Evolutionary conservation across 306 rosid genomes (phyloP), one percentile per base, ranked within the genome.

Genomic region (Cicer chorassanicum): DNA sequence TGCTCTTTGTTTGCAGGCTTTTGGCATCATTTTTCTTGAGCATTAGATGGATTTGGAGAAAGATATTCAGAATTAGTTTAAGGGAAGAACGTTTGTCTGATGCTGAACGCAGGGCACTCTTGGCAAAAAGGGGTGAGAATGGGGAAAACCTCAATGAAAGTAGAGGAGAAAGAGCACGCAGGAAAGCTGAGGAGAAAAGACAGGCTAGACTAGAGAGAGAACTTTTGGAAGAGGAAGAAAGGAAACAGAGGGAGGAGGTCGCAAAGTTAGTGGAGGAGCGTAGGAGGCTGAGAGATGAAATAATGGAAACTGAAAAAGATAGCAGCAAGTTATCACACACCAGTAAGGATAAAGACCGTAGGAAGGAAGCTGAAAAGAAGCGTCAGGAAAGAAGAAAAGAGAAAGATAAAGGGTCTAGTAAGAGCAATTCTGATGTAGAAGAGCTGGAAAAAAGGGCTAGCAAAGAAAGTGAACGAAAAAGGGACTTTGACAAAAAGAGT

Each of bases 161-260:
- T 69, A 86, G 91, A 83, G 97, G 88, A 71, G 98, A 90, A 78
- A 93, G 81, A 48, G 93, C 98, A 11, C 95, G 98, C 54, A 85
- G 97, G 67, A 93, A 93, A 84, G 98, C 97, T 11, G 98, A 93
- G 73, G 98, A 93, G 89, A 93, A 90, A 84, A 87, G 88, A 78
- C 97, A 89, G 73, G 98, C 98, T 82, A 95, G 97, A 85, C 42
- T 95, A 79, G 99, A 92, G 91, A 95, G 42, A 85, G 99, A 92
- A 78, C 93, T 89, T 66, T 80, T 86, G 85, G 98, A 95, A 87
- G 99, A 95, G 88, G 99, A 95, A 83, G 99, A 95, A 81, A 79
- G 90, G 70, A 95, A 95, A 78, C 99, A 95, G 77, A 89, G 98
- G 89, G 98, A 95, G 82, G 99, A 95, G 87, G 99, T 95, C 66